A percentile compares a stretch with the other conserved stretches of the same genome.
Evolutionary conservation across 2,329 filamentous ascomycete genomes (phyloP).

Genomic region (Neoscytalidium dimidiatum): DNA sequence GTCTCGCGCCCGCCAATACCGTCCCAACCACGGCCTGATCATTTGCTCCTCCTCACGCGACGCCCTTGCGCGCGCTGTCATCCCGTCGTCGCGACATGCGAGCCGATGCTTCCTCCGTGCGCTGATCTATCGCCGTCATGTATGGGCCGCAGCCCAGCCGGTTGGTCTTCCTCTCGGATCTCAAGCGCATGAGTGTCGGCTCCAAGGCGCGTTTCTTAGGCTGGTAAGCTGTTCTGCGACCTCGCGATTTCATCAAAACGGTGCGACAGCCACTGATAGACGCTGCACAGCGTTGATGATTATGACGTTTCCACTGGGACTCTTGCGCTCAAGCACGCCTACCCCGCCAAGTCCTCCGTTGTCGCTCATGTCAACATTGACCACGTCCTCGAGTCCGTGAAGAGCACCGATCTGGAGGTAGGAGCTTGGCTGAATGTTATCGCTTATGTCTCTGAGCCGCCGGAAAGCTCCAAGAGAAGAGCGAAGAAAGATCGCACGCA

Average conservation of each 20-base stretch:
- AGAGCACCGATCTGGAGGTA: constrained; percentile 63
- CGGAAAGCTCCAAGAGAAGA: background rate
- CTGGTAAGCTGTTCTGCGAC: constrained; percentile 63
- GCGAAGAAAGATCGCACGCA: constrained; percentile 25
- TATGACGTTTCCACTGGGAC: constrained; percentile 61
- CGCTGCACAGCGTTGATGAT: constrained; percentile 54
- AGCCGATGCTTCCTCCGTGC: background rate
- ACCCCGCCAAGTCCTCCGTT: constrained; percentile 48
- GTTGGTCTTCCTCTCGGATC: constrained; percentile 51
- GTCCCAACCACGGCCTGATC: background rate
- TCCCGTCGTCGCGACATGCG: background rate
- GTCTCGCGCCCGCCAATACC: background rate
- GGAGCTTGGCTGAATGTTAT: constrained; percentile 92
- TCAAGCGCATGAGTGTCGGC: constrained; percentile 52
- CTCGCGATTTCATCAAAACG: constrained; percentile 10
- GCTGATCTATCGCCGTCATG: background rate
- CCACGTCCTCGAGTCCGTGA: constrained; percentile 68
- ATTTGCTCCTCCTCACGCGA: background rate
- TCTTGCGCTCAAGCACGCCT: constrained; percentile 69
- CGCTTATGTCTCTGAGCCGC: constrained; percentile 59
- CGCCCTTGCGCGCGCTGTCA: background rate
- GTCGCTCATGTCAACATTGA: constrained; percentile 68
- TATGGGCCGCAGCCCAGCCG: constrained; percentile 59
- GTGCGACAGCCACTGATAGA: constrained; percentile 6
- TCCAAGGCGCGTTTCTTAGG: constrained; percentile 91